phyloP scores from a whole-genome alignment of 2,329 filamentous ascomycete species.

The Epichloe uncinata region DNA sequence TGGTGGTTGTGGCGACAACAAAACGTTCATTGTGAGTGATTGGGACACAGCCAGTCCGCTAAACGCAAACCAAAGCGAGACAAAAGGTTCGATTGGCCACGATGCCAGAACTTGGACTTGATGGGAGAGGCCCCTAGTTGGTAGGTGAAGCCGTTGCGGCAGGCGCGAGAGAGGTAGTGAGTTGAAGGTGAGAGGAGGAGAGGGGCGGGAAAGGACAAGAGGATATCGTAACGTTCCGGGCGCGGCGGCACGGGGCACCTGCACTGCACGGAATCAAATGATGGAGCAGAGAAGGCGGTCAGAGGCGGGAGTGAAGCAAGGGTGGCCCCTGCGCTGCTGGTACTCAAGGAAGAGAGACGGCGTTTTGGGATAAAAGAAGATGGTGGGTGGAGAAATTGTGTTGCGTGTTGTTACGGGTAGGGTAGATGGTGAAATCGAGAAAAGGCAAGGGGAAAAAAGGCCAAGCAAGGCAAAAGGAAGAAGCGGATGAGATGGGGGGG shows the following conservation, averaged over 20 bases:
- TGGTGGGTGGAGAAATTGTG: too few relatives aligned
- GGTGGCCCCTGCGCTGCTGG: not conserved
- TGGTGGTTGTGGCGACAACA: conserved; percentile 46
- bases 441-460: too few relatives aligned
- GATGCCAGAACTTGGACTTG: too few relatives aligned
- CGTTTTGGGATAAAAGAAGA: too few relatives aligned
- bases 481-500: too few relatives aligned
- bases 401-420: too few relatives aligned
- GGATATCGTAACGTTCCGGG: too few relatives aligned
- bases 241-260: not conserved
- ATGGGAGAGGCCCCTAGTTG: not conserved
- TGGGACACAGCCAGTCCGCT: not conserved
- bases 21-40: conserved; percentile 41
- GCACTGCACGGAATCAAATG: not conserved
- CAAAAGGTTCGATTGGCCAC: not conserved
- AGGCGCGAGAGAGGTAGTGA: too few relatives aligned
- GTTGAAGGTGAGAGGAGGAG: not conserved
- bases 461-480: too few relatives aligned
- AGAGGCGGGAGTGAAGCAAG: not conserved
- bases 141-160: not conserved
- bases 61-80: not conserved
- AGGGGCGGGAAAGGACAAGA: not conserved
- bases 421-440: too few relatives aligned
- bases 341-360: too few relatives aligned
- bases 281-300: not conserved